Evolutionary conservation across 805 yeast species (phyloP), one percentile per base, ranked within the genome.

Genomic region (Saturnispora quitensis): DNA sequence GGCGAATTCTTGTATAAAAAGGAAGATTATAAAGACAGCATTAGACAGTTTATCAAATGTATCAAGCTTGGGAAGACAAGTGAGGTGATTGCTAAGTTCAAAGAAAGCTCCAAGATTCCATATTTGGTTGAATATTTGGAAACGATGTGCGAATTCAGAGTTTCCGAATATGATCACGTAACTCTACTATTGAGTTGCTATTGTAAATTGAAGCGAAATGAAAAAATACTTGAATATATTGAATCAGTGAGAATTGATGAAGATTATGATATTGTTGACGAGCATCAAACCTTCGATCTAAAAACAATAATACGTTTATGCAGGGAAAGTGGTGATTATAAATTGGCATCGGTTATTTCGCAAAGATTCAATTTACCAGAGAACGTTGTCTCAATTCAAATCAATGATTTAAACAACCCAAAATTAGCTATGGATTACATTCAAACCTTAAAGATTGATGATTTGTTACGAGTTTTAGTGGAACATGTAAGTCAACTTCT

Each of bases 101-200:
- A 85, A 56, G 95, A 84, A 54, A 83, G 89, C 20, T 80, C 86
- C 6, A 83, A 84, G 52, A 85, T 88, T 1, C 69, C 72, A 28
- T 78, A 78, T 53, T 68, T 90, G 59, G 75, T 88, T 0, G 70
- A 71, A 42, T 89, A 84, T 56, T 68, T 89, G 34, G 81, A 80
- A 63, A 76, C 76, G 12, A 70, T 89, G 56, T 72, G 85, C 50
- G 74, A 74, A 7, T 65, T 73, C 43, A 74, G 76, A 2, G 57
- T 75, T 13, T 82, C 96, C 0, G 77, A 78, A n/a, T 73, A 79
- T 31, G 95, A 89, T 61, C 97, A 91, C 64, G 75, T 89, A 5
- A 89, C 96, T 0, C 67, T 91, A 25, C 70, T 90, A 40, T 66
- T 90, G 25, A 84, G 91, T 54, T 81, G 91, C 47, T 82, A 84